Conservation (phyloP, 257 asterid species). For the Plectranthus barbatus region DNA sequence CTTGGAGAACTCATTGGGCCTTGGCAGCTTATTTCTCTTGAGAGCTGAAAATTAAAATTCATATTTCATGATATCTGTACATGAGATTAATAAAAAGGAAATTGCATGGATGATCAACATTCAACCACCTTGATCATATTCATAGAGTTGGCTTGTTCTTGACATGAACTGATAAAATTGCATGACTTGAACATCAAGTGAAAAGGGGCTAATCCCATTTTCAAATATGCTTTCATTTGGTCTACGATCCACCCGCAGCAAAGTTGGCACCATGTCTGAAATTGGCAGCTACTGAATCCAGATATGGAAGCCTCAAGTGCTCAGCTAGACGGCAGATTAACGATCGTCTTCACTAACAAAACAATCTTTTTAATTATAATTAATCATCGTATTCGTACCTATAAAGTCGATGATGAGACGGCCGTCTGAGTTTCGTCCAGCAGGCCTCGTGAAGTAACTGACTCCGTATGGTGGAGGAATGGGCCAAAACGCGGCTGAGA, state of each 20-base stretch:
- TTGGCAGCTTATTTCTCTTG: slow-evolving; percentile 24
- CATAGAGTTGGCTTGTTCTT: slow-evolving; percentile 33
- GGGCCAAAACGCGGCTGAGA: slow-evolving; percentile 42
- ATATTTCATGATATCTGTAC: not conserved
- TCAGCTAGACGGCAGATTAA: slow-evolving; percentile 37
- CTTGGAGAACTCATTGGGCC: slow-evolving; percentile 26
- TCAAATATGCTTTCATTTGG: slow-evolving; percentile 28
- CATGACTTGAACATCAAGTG: slow-evolving; percentile 34
- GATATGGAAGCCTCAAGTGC: slow-evolving; percentile 36
- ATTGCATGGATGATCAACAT: no score
- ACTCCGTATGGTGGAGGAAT: slow-evolving; percentile 32
- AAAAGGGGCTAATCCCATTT: slow-evolving; percentile 36
- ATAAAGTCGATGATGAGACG: slow-evolving; percentile 51
- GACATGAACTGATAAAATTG: slow-evolving; percentile 32
- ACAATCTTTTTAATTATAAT: not conserved
- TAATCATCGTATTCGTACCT: slow-evolving; percentile 14
- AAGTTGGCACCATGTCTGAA: slow-evolving; percentile 49
- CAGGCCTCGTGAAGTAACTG: slow-evolving; percentile 36
- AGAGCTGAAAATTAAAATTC: slow-evolving; percentile 12
- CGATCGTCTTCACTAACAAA: not conserved
- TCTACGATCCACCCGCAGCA: slow-evolving; percentile 38
- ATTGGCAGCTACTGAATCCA: slow-evolving; percentile 38
- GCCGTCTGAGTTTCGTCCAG: slow-evolving; percentile 48
- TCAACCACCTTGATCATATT: slow-evolving; percentile 29
- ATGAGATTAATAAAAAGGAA: no score